Evolutionary conservation across 2,329 filamentous ascomycete genomes (phyloP).

Genomic region (Scytalidium lignicola): DNA sequence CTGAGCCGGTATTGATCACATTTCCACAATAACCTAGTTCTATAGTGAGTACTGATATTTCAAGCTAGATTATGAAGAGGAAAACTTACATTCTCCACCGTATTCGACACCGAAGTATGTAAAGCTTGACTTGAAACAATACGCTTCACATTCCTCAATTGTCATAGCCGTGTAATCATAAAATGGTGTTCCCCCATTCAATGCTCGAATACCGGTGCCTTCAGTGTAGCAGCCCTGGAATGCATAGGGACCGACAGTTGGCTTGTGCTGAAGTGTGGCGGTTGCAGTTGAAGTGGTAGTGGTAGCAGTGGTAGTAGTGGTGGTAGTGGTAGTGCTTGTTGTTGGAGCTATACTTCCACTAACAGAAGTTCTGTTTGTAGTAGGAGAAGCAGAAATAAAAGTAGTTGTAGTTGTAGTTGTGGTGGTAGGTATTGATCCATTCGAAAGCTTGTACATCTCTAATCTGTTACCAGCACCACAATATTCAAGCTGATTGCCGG

Average conservation of each 20-base stretch:
- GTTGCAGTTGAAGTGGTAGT: background rate
- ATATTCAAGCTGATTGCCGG: constrained; percentile 26
- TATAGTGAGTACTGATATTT: constrained; percentile 27
- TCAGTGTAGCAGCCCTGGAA: constrained; percentile 9
- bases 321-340: too few species aligned
- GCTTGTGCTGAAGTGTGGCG: background rate
- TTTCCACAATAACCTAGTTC: constrained; percentile 27
- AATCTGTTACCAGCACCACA: constrained; percentile 29
- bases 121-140: background rate
- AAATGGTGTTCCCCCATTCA: constrained; percentile 1
- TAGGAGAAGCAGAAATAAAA: background rate
- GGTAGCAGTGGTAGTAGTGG: background rate
- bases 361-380: background rate
- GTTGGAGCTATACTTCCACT: too few species aligned
- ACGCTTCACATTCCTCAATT: background rate
- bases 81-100: constrained; percentile 1
- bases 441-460: constrained; percentile 15
- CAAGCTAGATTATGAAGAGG: background rate
- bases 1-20: constrained; percentile 11
- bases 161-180: constrained; percentile 8
- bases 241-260: background rate
- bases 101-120: constrained; percentile 7
- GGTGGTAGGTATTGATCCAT: background rate
- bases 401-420: background rate
- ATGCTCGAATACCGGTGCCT: constrained; percentile 4